Conservation (phyloP, 73 alveolate species). For the Paramecium pentaurelia region DNA sequence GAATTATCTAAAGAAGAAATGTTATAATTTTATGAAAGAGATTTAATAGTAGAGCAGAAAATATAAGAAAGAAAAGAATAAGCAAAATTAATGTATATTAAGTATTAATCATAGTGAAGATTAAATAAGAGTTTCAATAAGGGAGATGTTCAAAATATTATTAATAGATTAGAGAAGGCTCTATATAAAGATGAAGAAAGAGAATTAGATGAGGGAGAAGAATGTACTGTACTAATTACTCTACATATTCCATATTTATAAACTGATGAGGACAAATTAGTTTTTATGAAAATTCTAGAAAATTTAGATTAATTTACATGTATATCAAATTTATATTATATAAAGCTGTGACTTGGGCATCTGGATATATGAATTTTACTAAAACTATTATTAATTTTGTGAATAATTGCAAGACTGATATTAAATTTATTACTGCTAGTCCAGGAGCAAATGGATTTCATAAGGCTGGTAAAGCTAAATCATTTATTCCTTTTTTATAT, state of each 20-base stretch:
- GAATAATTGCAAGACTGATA: background rate
- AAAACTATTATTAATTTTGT: background rate
- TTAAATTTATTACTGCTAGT: conserved; percentile 14
- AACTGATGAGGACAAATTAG: conserved; percentile 29
- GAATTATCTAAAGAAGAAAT: background rate
- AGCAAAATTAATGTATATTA: background rate
- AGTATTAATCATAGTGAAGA: background rate
- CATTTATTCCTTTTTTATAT: conserved; percentile 1
- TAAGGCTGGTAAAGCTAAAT: conserved; percentile 17
- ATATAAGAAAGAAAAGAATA: conserved; percentile 38
- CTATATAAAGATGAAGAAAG: background rate
- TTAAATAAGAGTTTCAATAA: conserved; percentile 3
- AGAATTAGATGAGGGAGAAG: conserved; percentile 45
- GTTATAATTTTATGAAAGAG: background rate
- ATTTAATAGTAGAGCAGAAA: background rate
- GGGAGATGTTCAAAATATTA: conserved; percentile 26
- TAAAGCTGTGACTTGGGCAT: conserved; percentile 16
- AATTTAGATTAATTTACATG: background rate
- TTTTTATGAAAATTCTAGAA: background rate
- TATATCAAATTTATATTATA: background rate
- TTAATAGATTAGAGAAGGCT: conserved; percentile 29
- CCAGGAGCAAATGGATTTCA: conserved; percentile 37
- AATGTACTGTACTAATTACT: background rate
- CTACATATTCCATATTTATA: background rate
- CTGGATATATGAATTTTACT: conserved; percentile 48